A percentile compares a stretch with the other conserved stretches of the same genome.
phyloP scores from a whole-genome alignment of 2,329 filamentous ascomycete genomes.

The Zymoseptoria pseudotritici region DNA sequence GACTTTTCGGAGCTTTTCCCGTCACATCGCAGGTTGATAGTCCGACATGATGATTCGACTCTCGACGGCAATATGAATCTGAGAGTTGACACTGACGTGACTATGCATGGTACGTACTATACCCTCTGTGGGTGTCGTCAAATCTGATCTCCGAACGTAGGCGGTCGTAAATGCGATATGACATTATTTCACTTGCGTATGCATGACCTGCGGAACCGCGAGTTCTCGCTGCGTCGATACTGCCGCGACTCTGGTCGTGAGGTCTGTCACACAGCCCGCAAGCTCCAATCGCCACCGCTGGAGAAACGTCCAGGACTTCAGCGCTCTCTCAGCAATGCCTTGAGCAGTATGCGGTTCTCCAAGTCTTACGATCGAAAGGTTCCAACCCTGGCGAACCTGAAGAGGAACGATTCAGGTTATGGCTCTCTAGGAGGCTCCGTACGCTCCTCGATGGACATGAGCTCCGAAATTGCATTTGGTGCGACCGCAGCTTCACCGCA shows the following conservation, averaged over 20 bases:
- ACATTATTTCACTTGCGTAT: conserved; percentile 91
- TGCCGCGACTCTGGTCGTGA: conserved; percentile 88
- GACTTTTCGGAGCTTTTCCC: conserved; percentile 84
- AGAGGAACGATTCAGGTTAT: conserved; percentile 54
- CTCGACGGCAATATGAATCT: conserved; percentile 95
- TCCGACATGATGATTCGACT: conserved; percentile 85
- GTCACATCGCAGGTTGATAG: conserved; percentile 68
- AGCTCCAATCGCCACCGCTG: conserved; percentile 51
- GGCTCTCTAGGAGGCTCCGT: conserved; percentile 43
- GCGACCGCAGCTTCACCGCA: conserved; percentile 7
- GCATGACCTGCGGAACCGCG: conserved; percentile 77
- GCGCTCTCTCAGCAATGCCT: conserved; percentile 53
- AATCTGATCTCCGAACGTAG: background rate
- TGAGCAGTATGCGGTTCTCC: conserved; percentile 45
- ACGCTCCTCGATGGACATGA: conserved; percentile 28
- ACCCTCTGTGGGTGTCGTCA: background rate
- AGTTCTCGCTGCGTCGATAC: conserved; percentile 87
- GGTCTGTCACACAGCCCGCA: conserved; percentile 75
- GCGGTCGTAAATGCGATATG: conserved; percentile 50
- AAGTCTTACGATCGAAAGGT: conserved; percentile 45
- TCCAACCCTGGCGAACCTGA: conserved; percentile 36
- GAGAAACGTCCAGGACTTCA: conserved; percentile 45
- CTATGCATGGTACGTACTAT: conserved; percentile 36
- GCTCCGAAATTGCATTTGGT: conserved; percentile 47
- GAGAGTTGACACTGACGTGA: conserved; percentile 70